Conservation (phyloP, 176 grass and related monocot species). For the Musa beccarii region DNA sequence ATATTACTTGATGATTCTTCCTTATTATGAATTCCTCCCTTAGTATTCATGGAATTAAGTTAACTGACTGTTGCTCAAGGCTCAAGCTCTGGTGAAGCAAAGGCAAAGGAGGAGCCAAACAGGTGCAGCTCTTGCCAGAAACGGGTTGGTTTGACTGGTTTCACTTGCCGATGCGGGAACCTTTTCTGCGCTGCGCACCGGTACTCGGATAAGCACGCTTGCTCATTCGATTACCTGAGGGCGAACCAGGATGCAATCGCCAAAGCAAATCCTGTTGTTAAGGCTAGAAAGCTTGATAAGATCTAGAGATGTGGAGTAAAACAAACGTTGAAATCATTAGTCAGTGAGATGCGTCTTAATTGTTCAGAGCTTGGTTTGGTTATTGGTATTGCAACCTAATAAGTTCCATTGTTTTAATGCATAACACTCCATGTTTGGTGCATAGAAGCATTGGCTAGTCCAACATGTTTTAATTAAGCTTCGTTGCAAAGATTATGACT, state of each 20-base stretch:
- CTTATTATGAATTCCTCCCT: no score
- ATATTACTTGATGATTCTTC: no score
- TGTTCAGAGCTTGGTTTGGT: no score
- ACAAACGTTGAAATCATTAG: not conserved
- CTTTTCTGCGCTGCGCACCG: conserved; percentile 55
- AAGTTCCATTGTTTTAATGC: no score
- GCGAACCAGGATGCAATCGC: conserved; percentile 73
- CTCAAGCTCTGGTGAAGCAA: conserved; percentile 16
- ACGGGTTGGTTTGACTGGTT: conserved; percentile 75
- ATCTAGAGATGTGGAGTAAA: conserved; percentile 34
- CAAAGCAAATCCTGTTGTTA: conserved; percentile 86
- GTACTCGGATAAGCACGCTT: conserved; percentile 81
- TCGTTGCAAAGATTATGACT: no score
- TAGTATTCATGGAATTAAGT: no score
- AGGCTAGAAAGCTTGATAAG: conserved; percentile 90
- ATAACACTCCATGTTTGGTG: no score
- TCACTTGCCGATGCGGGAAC: conserved; percentile 79
- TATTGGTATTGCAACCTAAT: conserved; percentile 17
- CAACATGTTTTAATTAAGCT: conserved; percentile 1
- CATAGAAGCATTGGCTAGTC: no score
- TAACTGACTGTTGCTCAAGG: conserved; percentile 17
- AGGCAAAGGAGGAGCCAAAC: conserved; percentile 61
- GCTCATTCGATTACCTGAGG: conserved; percentile 70
- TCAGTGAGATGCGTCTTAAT: not conserved
- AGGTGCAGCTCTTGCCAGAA: conserved; percentile 64